These are phyloP conservation scores for Mycena indigotica DNA, from an alignment of 768 basidiomycete species.

Conservation along the genomic window DNA sequence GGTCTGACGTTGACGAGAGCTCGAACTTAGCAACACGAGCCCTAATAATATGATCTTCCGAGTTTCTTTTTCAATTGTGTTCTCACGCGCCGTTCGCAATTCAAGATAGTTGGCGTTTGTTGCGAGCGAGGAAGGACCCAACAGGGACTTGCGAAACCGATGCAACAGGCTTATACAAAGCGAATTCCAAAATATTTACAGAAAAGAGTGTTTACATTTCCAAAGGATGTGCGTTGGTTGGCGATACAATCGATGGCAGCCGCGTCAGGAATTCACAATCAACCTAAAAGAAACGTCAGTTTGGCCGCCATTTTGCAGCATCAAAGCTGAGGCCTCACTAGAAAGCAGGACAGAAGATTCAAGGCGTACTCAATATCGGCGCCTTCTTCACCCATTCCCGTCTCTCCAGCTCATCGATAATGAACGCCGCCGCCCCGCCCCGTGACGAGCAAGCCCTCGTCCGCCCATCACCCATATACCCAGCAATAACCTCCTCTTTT, in stretches of 20 bases:
- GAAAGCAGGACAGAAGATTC: background rate
- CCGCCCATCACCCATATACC: conserved; percentile 39
- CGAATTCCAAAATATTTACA: no score
- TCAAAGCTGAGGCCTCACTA: background rate
- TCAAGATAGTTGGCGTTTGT: background rate
- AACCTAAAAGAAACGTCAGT: conserved; percentile 2
- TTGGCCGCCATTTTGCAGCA: background rate
- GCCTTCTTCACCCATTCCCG: conserved; percentile 62
- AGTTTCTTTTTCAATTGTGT: no score
- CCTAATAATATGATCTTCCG: no score
- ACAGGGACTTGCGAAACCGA: no score
- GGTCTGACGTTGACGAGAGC: no score
- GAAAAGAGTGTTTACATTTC: no score
- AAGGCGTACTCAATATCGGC: conserved; percentile 38
- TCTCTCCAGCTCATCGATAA: conserved; percentile 56
- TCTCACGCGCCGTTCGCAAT: no score
- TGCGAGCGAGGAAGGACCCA: background rate
- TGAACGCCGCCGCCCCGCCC: conserved; percentile 61
- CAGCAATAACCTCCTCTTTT: conserved; percentile 65
- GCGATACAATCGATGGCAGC: background rate
- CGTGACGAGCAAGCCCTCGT: conserved; percentile 54
- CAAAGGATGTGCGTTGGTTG: background rate
- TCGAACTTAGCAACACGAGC: no score
- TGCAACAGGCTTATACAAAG: no score
- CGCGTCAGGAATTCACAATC: no score